Base-by-base conservation (phyloP, 106 monocot genomes). In the Allium fistulosum region DNA sequence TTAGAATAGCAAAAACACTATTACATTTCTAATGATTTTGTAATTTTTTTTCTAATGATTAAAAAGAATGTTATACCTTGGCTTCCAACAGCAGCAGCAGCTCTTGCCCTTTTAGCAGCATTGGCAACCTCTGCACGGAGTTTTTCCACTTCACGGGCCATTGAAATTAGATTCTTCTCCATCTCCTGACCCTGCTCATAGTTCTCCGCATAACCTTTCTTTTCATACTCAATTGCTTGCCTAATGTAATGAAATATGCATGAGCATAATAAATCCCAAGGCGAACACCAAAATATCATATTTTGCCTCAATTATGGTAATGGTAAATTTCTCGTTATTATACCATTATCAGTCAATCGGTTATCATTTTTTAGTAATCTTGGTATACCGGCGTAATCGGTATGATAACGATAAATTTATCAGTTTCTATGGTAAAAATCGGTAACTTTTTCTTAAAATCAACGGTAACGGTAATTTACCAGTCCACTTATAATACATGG, bases 121-220 rank as follows among this genome's bases (percentile, higher is more conserved):
- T 92, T 84, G 51, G 80, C 87, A 66, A 87, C 63, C 78, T 88
- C 92, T 50, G 82, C 79, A 26, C 84, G 84, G 9, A 92, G 60
- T 52, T 92, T 92, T 71, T 92, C 88, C 48, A 92, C 80, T 57
- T 92, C 92, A 58, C 80, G 80, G 45, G 88, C 88, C 84, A 92
- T 88, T 53, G 82, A 65, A 51, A 88, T 79, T 49, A 88, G 65
- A 72, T 92, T 92, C 57, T 80, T 92, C 73, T 92, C 82, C 85
- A 88, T 88, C 50, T 72, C 92, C 57, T 82, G 84, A 51, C 91
- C 86, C 59, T 85, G 84, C 67, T 92, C 92, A 72, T 85, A 83
- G 65, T 84, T 91, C 17, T 87, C 91, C 12, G 84, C 81, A 78
- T 91, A 85, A 27, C 81, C 84, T 71, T 88, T 88, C 69, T 88